Base-by-base conservation (phyloP, 148 eudicot genomes). In the Heliamphora exappendiculata region DNA sequence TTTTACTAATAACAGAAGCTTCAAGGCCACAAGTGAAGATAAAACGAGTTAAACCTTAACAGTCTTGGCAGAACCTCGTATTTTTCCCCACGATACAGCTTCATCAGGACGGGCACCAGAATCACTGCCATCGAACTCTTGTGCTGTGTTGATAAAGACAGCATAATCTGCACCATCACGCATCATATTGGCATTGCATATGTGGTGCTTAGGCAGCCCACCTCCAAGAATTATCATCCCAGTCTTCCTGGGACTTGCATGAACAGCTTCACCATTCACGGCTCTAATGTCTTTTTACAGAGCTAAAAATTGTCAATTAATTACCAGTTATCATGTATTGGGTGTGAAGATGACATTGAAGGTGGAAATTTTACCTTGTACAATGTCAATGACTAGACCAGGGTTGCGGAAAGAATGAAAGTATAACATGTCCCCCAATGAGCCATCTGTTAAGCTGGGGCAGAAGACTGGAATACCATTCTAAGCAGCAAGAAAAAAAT, bases 1-100 rank as follows among this genome's bases (percentile, higher is more conserved):
- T 19, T 14, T 2, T 13, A 57, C 39, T 26, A 31, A 39, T 42
- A 73, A 3, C 54, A 60, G 14, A 14, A 49, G 42, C 54, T 41
- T 0, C 19, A 79, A 67, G 42, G 33, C 19, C 19, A 29, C 3
- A 59, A 2, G 58, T 13, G 29, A 37, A 36, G 26, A 22, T n/a
- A 55, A 33, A 42, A 47, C 11, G 70, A 37, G 69, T 69, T 16
- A 9, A 64, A 89, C 98, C 92, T 93, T 89, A 16, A 91, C 87
- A 8, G 88, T 86, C 85, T 89, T 87, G 34, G 94, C 98, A 82
- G 96, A 89, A 78, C 85, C 88, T 60, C 91, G 84, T 60, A 95
- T 91, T 82, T 95, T 92, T 3, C 97, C 99, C 99, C 98, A 95
- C 1, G 97, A 91, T 51, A 91, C 87, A 70, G 96, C 98, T 88